Evolutionary conservation across 169 alveolate species (phyloP).

Genomic region (Eimeria mitis): DNA sequence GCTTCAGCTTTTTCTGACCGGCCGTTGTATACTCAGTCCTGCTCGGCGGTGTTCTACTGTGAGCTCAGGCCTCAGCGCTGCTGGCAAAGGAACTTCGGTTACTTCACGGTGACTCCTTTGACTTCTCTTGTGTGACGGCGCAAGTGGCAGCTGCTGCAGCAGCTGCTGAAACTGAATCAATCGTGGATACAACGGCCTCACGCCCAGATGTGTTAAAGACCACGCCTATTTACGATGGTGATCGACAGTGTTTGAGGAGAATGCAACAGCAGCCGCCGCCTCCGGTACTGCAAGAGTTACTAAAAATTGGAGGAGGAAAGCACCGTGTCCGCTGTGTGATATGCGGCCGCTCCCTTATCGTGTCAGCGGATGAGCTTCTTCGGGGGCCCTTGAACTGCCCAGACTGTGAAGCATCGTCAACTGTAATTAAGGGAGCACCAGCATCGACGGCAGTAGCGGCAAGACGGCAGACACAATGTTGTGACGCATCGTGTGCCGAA

Average conservation of each 20-base stretch:
- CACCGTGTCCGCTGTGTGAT: conserved; percentile 39
- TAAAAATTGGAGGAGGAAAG: conserved; percentile 8
- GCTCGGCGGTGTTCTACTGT: background rate
- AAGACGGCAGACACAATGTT: background rate
- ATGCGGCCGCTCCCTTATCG: conserved; percentile 19
- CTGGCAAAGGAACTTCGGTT: conserved; percentile 53
- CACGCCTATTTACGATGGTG: background rate
- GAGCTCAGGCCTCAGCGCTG: conserved; percentile 31
- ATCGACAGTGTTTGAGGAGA: background rate
- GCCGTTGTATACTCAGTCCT: conserved; percentile 6
- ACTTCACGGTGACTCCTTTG: conserved; percentile 54
- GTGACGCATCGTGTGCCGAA: background rate
- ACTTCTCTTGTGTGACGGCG: conserved; percentile 38
- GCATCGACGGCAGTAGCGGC: background rate
- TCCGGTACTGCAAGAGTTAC: conserved; percentile 28
- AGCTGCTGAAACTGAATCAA: conserved; percentile 12
- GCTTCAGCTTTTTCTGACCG: background rate
- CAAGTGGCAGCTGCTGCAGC: conserved; percentile 44
- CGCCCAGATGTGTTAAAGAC: background rate
- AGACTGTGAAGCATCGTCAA: conserved; percentile 14
- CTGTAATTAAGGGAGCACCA: background rate
- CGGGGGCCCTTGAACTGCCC: conserved; percentile 43
- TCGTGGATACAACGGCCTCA: background rate
- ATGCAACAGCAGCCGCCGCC: conserved; percentile 28
- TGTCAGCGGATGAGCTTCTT: conserved; percentile 18